phyloP scores from a whole-genome alignment of 768 basidiomycete genomes.

The Tricholoma sp. region DNA sequence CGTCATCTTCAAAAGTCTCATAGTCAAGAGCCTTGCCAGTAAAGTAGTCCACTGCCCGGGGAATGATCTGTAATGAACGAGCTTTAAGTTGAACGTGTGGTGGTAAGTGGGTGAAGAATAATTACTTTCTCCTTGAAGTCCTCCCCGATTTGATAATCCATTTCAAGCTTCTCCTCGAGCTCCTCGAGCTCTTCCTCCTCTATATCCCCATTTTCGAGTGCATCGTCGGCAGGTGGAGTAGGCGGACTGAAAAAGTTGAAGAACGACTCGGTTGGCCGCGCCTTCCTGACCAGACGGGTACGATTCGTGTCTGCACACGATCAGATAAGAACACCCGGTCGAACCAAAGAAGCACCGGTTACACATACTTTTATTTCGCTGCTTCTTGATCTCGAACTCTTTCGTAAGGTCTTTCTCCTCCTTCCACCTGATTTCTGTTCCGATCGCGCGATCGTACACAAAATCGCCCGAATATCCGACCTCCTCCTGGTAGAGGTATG shows the following conservation, averaged over 20 bases:
- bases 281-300: constrained; percentile 80
- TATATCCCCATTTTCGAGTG: constrained; percentile 63
- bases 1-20: constrained; percentile 52
- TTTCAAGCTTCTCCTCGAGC: constrained; percentile 88
- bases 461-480: constrained; percentile 97
- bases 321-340: background rate
- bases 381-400: constrained; percentile 98
- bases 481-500: constrained; percentile 89
- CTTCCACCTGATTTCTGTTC: constrained; percentile 96
- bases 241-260: constrained; percentile 98
- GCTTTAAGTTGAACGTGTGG: background rate
- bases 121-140: constrained; percentile 92
- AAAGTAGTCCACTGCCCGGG: constrained; percentile 95
- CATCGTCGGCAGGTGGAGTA: constrained; percentile 61
- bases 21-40: constrained; percentile 93
- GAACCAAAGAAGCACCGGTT: constrained; percentile 1
- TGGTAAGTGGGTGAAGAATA: background rate
- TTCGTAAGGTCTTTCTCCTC: constrained; percentile 97
- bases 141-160: constrained; percentile 98
- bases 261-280: constrained; percentile 89
- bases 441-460: constrained; percentile 91
- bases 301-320: constrained; percentile 66
- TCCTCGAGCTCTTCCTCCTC: constrained; percentile 87
- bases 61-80: constrained; percentile 65
- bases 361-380: constrained; percentile 91